Conservation (phyloP, 768 basidiomycete species). For the Panus rudis region DNA sequence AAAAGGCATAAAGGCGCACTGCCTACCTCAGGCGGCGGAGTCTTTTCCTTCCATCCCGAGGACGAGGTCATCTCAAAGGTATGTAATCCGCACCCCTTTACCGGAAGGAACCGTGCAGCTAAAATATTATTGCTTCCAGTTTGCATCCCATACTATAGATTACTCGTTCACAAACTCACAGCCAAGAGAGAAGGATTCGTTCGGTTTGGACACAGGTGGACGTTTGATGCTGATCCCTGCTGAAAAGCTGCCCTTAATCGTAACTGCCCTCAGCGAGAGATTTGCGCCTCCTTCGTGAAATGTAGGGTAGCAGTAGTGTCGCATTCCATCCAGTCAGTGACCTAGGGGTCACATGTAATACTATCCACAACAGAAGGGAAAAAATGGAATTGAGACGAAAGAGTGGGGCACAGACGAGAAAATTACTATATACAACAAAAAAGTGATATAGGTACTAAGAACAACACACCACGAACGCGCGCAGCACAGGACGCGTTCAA, state of each 20-base stretch:
- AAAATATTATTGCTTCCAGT: conserved; percentile 35
- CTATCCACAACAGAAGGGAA: neutral
- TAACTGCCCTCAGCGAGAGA: conserved; percentile 22
- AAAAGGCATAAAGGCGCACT: conserved; percentile 29
- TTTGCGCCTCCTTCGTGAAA: conserved; percentile 19
- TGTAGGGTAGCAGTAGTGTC: neutral
- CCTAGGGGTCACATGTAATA: neutral
- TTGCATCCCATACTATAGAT: conserved; percentile 44
- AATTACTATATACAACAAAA: conserved; percentile 9
- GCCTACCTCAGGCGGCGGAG: conserved; percentile 31
- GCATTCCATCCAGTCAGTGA: neutral
- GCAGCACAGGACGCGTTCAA: neutral
- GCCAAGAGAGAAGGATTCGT: conserved; percentile 55
- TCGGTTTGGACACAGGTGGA: conserved; percentile 66
- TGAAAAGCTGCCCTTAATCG: conserved; percentile 33
- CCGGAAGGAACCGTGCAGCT: neutral
- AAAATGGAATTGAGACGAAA: no score
- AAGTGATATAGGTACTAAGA: neutral
- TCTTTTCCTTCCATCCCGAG: conserved; percentile 81
- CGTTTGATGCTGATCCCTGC: conserved; percentile 57
- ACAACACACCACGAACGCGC: neutral
- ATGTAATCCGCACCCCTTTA: neutral
- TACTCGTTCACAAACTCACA: conserved; percentile 47
- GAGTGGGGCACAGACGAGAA: conserved; percentile 4
- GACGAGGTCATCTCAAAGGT: conserved; percentile 71